Conservation (phyloP, 257 asterid species). For the Osmanthus fragrans region DNA sequence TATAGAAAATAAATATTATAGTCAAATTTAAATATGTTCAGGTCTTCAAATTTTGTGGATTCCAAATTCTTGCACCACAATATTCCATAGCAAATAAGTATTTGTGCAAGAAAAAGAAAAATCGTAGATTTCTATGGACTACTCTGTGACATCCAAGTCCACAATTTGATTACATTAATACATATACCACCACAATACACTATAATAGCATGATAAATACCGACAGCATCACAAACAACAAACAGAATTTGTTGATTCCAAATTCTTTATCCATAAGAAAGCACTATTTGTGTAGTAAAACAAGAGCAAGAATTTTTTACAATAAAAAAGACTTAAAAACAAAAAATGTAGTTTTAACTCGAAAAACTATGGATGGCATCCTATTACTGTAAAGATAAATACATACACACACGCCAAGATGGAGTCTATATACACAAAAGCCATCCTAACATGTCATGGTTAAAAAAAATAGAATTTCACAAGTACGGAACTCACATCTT, state of each 20-base stretch:
- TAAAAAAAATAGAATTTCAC: not conserved
- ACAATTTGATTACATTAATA: not conserved
- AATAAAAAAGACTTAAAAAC: not conserved
- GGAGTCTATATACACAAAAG: not conserved
- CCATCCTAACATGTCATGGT: not conserved
- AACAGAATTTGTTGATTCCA: not conserved
- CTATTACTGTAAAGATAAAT: not conserved
- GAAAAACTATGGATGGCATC: not conserved
- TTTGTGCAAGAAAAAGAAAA: too few relatives aligned
- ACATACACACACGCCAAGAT: not conserved
- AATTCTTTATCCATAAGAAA: not conserved
- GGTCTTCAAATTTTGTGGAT: not conserved
- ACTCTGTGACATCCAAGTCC: not conserved
- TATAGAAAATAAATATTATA: too few relatives aligned
- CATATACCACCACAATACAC: not conserved
- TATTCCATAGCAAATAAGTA: not conserved
- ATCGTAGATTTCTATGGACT: too few relatives aligned
- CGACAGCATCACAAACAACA: not conserved
- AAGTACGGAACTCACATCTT: not conserved
- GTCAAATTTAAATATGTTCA: not conserved
- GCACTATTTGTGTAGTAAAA: not conserved
- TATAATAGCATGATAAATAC: not conserved
- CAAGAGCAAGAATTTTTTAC: not conserved
- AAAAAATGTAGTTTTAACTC: not conserved
- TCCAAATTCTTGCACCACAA: not conserved